Percentiles rank a stretch among this genome's conserved stretches.
Evolutionary conservation across 116 monocot species (phyloP).

Genomic region (Dioscorea cayenensis): DNA sequence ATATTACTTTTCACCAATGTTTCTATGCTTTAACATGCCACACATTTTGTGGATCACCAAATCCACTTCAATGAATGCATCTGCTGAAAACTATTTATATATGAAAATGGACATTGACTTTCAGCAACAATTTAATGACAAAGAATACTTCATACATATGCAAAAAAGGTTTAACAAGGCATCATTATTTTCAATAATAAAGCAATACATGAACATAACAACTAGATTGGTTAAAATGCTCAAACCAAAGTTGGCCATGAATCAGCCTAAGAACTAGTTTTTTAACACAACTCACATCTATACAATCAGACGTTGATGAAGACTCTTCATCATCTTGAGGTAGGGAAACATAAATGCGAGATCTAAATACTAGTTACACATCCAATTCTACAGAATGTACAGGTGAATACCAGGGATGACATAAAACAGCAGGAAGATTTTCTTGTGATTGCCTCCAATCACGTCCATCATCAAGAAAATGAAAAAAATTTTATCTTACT

Average conservation of each 20-base stretch:
- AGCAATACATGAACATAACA: background rate
- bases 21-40: too few species aligned
- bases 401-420: background rate
- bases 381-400: conserved; percentile 1
- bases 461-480: background rate
- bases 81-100: too few species aligned
- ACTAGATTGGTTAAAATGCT: background rate
- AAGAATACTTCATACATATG: too few species aligned
- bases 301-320: background rate
- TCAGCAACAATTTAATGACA: too few species aligned
- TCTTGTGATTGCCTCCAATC: background rate
- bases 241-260: background rate
- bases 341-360: background rate
- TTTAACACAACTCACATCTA: background rate
- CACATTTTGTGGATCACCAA: too few species aligned
- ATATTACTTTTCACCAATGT: too few species aligned
- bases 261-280: background rate
- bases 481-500: background rate
- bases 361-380: background rate
- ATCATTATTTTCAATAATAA: background rate
- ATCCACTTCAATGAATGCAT: too few species aligned
- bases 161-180: too few species aligned
- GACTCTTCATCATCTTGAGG: background rate
- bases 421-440: background rate
- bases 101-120: too few species aligned